These are phyloP conservation scores for Lepraria neglecta DNA, from an alignment of 495 filamentous ascomycete genomes.

Conservation along the genomic window DNA sequence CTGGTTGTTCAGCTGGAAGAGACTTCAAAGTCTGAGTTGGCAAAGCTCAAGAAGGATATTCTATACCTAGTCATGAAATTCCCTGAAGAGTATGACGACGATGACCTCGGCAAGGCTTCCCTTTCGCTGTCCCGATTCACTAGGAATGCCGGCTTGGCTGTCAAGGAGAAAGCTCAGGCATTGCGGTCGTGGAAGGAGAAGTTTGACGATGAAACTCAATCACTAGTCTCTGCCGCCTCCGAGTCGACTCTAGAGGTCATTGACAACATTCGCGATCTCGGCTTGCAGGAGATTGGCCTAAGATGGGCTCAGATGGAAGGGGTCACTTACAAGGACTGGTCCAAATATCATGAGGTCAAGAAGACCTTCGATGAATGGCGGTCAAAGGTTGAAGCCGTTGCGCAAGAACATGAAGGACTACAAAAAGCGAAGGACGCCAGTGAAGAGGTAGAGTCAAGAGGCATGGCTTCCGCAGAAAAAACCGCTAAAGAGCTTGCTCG, in stretches of 20 bases:
- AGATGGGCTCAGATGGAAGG: constrained; percentile 97
- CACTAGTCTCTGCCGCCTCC: constrained; percentile 66
- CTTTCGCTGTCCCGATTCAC: constrained; percentile 60
- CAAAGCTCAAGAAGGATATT: constrained; percentile 62
- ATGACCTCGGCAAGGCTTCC: constrained; percentile 49
- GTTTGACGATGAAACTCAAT: constrained; percentile 63
- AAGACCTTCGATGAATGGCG: constrained; percentile 79
- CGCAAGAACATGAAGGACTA: constrained; percentile 64
- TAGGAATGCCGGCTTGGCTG: constrained; percentile 62
- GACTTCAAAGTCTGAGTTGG: constrained; percentile 53
- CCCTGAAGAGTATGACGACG: constrained; percentile 47
- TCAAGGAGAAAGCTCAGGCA: constrained; percentile 75
- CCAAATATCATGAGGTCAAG: constrained; percentile 79
- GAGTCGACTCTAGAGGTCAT: constrained; percentile 75
- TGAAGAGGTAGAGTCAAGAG: constrained; percentile 63
- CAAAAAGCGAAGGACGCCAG: constrained; percentile 61
- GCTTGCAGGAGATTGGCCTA: constrained; percentile 91
- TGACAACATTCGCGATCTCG: constrained; percentile 77
- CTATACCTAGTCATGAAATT: constrained; percentile 51
- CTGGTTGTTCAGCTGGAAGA: constrained; percentile 64
- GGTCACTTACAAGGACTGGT: constrained; percentile 94
- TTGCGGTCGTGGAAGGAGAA: constrained; percentile 71
- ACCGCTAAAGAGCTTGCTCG: constrained; percentile 76
- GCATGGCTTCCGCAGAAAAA: constrained; percentile 71
- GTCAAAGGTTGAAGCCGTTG: constrained; percentile 65